Evolutionary conservation across 805 yeast genomes (phyloP), one percentile per base, ranked within the genome.

Genomic region (Myxozyma neotropica): DNA sequence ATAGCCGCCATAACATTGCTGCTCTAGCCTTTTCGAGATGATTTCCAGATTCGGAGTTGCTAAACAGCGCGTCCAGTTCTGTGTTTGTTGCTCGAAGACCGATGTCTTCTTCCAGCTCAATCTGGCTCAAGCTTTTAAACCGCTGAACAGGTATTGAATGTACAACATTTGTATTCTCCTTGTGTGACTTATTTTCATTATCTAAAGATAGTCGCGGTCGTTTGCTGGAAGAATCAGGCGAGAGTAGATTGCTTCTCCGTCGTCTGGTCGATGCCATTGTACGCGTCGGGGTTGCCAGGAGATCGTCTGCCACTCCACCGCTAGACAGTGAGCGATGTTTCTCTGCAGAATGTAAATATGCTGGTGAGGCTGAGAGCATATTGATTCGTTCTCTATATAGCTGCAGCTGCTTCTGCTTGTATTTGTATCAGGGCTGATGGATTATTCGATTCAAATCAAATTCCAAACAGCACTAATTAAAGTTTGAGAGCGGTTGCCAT

Each of bases 111-210:
- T 56, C 56, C 12, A 46, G n/a, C 12, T 43, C 61, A 23, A 57
- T 51, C 33, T 57, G 53, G 15, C 46, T 52, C 27, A 57, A 24
- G 17, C 54, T 53, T 31, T 49, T 49, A 44, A 53, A 57, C 27
- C 60, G 50, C 53, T 24, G 31, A 8, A 46, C 35, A 2, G 56
- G 52, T 6, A 45, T 21, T 8, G n/a, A 31, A 10, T n/a, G n/a
- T n/a, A n/a, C n/a, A n/a, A n/a, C n/a, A n/a, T n/a, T n/a, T n/a
- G n/a, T n/a, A n/a, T n/a, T n/a, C n/a, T n/a, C n/a, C n/a, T n/a
- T n/a, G n/a, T n/a, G n/a, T n/a, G n/a, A n/a, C n/a, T n/a, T n/a
- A n/a, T 39, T 39, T 13, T 15, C 31, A 33, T 21, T 36, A 29
- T 47, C 19, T 7, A 7, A 36, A 15, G 53, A 39, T 17, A 31